Conservation (phyloP, 768 basidiomycete genomes). For the Suillus lakei region DNA sequence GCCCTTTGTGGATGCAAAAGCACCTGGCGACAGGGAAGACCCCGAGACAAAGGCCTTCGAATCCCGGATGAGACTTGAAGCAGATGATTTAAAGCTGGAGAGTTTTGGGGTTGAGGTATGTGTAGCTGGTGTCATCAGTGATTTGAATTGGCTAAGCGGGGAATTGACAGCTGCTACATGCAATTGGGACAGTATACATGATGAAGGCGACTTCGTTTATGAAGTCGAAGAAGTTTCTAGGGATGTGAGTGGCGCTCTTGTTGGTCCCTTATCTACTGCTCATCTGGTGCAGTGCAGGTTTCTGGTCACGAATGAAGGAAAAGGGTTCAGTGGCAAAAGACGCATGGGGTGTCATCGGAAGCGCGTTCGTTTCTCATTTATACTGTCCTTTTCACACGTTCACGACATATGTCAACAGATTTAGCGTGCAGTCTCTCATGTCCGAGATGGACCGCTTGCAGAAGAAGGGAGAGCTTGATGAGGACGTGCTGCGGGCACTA, state of each 20-base stretch:
- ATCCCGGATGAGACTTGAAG: constrained; percentile 77
- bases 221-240: constrained; percentile 90
- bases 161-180: constrained; percentile 70
- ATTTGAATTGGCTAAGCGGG: neutral
- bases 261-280: constrained; percentile 9
- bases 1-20: constrained; percentile 89
- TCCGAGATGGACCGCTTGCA: constrained; percentile 92
- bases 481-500: constrained; percentile 83
- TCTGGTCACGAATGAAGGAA: constrained; percentile 94
- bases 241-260: constrained; percentile 63
- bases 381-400: constrained; percentile 5
- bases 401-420: constrained; percentile 37
- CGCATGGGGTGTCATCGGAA: constrained; percentile 95
- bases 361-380: constrained; percentile 68
- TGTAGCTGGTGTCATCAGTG: constrained; percentile 10
- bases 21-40: constrained; percentile 81
- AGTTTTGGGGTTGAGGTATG: constrained; percentile 95
- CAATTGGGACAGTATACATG: constrained; percentile 90
- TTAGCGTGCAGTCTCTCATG: constrained; percentile 27
- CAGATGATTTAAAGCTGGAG: constrained; percentile 95
- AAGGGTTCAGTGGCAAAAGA: constrained; percentile 94
- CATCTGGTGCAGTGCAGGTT: constrained; percentile 65
- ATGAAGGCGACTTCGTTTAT: constrained; percentile 91
- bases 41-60: constrained; percentile 83
- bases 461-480: constrained; percentile 84